These are phyloP conservation scores for Tubosaeta sp. DNA, from an alignment of 768 basidiomycete species.

Conservation along the genomic window DNA sequence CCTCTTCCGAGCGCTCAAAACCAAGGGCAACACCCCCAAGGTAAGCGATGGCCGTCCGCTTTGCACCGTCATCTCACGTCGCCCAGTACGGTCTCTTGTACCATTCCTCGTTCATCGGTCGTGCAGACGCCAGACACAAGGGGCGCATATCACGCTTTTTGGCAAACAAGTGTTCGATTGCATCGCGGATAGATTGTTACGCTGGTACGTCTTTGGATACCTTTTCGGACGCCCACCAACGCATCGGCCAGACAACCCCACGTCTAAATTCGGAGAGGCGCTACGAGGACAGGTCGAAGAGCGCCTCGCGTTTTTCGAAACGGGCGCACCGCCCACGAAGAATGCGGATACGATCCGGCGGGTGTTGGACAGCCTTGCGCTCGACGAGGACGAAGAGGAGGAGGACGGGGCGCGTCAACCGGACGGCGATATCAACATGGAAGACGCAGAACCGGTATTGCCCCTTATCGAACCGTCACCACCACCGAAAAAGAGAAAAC, in stretches of 20 bases:
- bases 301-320: slow-evolving; percentile 91
- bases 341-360: slow-evolving; percentile 90
- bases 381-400: slow-evolving; percentile 57
- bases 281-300: slow-evolving; percentile 94
- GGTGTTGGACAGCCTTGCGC: slow-evolving; percentile 72
- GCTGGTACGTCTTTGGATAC: slow-evolving; percentile 47
- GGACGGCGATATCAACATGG: slow-evolving; percentile 41
- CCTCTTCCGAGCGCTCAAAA: slow-evolving; percentile 94
- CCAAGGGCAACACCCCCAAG: slow-evolving; percentile 98
- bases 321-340: slow-evolving; percentile 82
- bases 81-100: slow-evolving; percentile 92
- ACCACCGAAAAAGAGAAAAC: slow-evolving; percentile 60
- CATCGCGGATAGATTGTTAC: slow-evolving; percentile 95
- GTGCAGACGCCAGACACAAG: slow-evolving; percentile 91
- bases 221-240: not conserved
- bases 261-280: slow-evolving; percentile 92
- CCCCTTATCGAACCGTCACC: slow-evolving; percentile 56
- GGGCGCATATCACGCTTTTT: slow-evolving; percentile 98
- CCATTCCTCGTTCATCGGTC: slow-evolving; percentile 95
- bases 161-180: slow-evolving; percentile 98
- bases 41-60: slow-evolving; percentile 32
- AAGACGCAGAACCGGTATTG: slow-evolving; percentile 40
- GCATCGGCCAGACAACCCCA: slow-evolving; percentile 63
- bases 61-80: not conserved
- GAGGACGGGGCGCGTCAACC: slow-evolving; percentile 6